Conservation (phyloP, 2,329 filamentous ascomycete species). For the Penicillium sp. region DNA sequence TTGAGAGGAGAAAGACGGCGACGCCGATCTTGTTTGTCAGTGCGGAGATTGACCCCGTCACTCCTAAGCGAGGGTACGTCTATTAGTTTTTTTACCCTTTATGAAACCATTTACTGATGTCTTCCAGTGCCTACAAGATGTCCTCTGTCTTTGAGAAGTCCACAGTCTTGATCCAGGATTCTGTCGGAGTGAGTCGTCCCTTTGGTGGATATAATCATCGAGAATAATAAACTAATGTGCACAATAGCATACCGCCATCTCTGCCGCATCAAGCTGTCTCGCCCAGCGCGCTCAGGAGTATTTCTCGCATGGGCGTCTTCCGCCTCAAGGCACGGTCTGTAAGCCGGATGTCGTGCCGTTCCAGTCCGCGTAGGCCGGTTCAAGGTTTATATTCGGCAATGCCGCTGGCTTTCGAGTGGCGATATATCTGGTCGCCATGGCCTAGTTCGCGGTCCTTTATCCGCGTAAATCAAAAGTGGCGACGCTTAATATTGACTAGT, state of each 20-base stretch:
- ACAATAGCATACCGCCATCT: slow-evolving; percentile 2
- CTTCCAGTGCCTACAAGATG: slow-evolving; percentile 9
- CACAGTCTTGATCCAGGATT: not conserved
- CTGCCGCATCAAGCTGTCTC: not conserved
- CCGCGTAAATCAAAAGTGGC: too few species aligned
- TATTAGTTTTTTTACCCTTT: not conserved
- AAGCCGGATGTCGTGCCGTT: slow-evolving; percentile 2
- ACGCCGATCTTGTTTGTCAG: slow-evolving; percentile 6
- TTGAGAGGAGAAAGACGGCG: slow-evolving; percentile 2
- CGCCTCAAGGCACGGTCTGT: not conserved
- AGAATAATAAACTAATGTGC: not conserved
- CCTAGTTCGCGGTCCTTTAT: too few species aligned
- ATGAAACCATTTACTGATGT: not conserved
- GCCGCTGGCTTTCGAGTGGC: too few species aligned
- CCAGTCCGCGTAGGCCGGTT: not conserved
- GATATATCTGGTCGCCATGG: too few species aligned
- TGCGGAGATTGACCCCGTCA: slow-evolving; percentile 5
- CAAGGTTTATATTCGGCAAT: not conserved
- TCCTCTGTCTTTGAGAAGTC: slow-evolving; percentile 4
- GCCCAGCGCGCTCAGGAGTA: not conserved
- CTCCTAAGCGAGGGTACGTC: slow-evolving; percentile 2
- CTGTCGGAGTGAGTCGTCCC: not conserved
- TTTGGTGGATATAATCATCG: not conserved
- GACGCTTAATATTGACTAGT: too few species aligned
- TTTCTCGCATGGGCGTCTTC: not conserved